Evolutionary conservation across 1,284 basidiomycete genomes (phyloP), one percentile per base, ranked within the genome.

Genomic region (Cutaneotrichosporon daszewskae): DNA sequence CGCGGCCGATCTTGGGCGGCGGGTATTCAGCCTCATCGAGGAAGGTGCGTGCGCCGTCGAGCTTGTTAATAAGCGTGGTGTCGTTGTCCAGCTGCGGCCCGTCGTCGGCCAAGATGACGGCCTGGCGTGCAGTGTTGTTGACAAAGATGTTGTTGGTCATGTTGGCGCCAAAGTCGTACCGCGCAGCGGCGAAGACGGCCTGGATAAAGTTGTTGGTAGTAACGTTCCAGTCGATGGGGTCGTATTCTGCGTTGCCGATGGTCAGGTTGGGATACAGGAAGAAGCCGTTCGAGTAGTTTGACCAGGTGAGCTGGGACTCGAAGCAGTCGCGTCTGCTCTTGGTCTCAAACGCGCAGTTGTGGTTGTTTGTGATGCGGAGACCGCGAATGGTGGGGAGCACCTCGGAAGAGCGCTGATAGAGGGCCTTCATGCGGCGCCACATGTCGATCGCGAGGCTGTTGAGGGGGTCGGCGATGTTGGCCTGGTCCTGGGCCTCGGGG

Each of bases 151-250:
- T 52, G 43, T 41, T 48, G 19, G 50, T 52, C 50, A 45, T 48
- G 50, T 52, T 52, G 17, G 42, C 22, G 10, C 37, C 43, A 35
- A 52, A 52, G 40, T 52, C 50, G 43, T 52, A 52, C 5, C 50
- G 46, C 16, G 46, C 50, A 5, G 50, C 50, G 11, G 46, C 46
- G 25, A 52, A 43, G 18, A 52, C 29, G 33, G 46, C 37, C 29
- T 52, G 33, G 24, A 52, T 17, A 29, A 52, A 48, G 37, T 52
- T 52, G 40, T 36, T 35, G 1, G 46, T 46, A 2, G 46, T 31
- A 8, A 49, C 33, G 40, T 40, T 36, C 46, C 46, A 52, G 25
- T 28, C 33, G 16, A 28, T 18, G 10, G 37, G 27, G 17, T 37
- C 36, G 42, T 36, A 32, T 20, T 28, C 23, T 11, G 9, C 18